Evolutionary conservation across 345 rosid genomes (phyloP).

Genomic region (Linum lewisii): DNA sequence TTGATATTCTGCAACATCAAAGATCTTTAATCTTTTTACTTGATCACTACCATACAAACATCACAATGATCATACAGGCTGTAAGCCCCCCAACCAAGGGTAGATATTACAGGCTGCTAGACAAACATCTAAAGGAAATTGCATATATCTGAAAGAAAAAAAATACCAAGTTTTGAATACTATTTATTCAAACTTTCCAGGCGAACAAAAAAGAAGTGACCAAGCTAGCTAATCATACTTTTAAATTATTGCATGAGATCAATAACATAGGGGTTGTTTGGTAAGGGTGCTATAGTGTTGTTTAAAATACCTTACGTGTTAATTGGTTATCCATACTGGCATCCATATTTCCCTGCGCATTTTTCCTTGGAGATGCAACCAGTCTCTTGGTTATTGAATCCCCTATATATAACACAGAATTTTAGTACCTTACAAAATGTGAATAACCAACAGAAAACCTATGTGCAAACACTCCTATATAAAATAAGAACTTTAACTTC

Average conservation of each 20-base stretch:
- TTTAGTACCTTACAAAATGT: background rate
- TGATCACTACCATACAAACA: background rate
- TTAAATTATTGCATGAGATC: background rate
- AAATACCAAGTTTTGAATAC: background rate
- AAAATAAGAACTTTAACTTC: no score
- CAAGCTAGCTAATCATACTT: background rate
- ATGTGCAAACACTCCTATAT: no score
- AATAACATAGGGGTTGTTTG: no score
- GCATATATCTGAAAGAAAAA: background rate
- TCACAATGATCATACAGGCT: background rate
- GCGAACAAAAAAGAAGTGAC: background rate
- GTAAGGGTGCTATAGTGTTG: no score
- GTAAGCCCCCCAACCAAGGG: background rate
- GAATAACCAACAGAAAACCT: background rate
- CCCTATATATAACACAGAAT: conserved; percentile 29
- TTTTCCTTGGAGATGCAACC: conserved; percentile 30
- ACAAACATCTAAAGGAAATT: background rate
- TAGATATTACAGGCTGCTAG: background rate
- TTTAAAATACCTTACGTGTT: conserved; percentile 39
- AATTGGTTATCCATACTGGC: conserved; percentile 23
- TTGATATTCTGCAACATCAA: background rate
- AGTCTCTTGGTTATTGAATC: conserved; percentile 66
- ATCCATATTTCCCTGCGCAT: conserved; percentile 31
- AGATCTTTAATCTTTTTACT: background rate
- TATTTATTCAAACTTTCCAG: background rate